Conservation (phyloP, 768 basidiomycete genomes). For the Russula abietina region DNA sequence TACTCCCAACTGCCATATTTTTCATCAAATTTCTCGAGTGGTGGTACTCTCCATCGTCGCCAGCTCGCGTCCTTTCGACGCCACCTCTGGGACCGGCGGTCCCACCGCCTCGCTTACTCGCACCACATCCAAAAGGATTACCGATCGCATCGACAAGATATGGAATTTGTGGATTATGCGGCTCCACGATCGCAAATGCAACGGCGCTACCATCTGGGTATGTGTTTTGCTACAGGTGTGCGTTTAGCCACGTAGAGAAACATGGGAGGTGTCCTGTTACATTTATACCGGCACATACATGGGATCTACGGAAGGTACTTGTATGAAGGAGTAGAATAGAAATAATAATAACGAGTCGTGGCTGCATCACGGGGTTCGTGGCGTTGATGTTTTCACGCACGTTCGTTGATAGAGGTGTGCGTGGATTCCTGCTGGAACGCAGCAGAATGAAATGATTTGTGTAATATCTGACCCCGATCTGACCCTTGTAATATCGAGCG, state of each 20-base stretch:
- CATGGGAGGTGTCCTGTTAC: constrained; percentile 84
- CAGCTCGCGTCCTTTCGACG: constrained; percentile 63
- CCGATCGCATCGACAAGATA: constrained; percentile 57
- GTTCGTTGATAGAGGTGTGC: constrained; percentile 36
- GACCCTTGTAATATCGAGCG: too few species aligned
- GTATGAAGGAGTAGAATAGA: constrained; percentile 36
- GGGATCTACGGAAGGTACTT: constrained; percentile 84
- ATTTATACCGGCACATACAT: constrained; percentile 62
- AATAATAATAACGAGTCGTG: neutral
- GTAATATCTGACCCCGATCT: constrained; percentile 8
- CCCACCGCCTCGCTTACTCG: constrained; percentile 70
- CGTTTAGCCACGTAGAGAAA: constrained; percentile 74
- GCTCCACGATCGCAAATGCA: constrained; percentile 67
- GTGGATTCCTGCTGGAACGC: constrained; percentile 3
- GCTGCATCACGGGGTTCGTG: constrained; percentile 12
- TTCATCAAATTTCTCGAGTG: constrained; percentile 96
- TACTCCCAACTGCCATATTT: constrained; percentile 87
- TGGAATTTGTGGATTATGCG: constrained; percentile 84
- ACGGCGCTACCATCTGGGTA: constrained; percentile 90
- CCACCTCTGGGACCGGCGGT: constrained; percentile 61
- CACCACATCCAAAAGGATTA: constrained; percentile 68
- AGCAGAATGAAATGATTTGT: constrained; percentile 2
- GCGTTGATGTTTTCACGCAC: constrained; percentile 34
- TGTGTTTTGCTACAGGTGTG: constrained; percentile 92
- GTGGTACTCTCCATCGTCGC: constrained; percentile 97